Conservation (phyloP, 495 filamentous ascomycete species). For the Diplogelasinospora grovesii region DNA sequence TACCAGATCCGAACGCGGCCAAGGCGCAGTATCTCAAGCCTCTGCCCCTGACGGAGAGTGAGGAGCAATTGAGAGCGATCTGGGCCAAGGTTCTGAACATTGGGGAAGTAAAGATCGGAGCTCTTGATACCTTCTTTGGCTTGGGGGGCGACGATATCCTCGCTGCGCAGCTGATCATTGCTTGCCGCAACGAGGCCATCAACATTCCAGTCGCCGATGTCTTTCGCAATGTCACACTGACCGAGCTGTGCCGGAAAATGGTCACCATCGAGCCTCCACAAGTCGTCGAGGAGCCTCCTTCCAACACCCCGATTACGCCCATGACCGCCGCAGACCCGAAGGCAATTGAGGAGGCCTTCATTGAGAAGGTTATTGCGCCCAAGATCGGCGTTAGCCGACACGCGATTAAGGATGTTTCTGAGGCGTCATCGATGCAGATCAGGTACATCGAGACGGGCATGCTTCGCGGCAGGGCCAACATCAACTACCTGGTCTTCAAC, state of each 20-base stretch:
- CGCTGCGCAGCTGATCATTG: slow-evolving; percentile 32
- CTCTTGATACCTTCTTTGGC: slow-evolving; percentile 37
- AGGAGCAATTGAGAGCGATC: slow-evolving; percentile 36
- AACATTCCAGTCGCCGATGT: slow-evolving; percentile 32
- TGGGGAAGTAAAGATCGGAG: slow-evolving; percentile 30
- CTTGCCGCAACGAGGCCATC: slow-evolving; percentile 32
- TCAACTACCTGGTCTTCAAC: slow-evolving; percentile 40
- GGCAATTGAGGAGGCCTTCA: slow-evolving; percentile 22
- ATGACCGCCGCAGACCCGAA: slow-evolving; percentile 6
- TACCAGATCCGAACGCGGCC: slow-evolving; percentile 26
- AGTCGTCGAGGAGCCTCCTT: slow-evolving; percentile 2
- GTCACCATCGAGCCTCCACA: slow-evolving; percentile 12
- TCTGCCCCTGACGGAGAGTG: slow-evolving; percentile 34
- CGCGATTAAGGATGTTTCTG: slow-evolving; percentile 35
- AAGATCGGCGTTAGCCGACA: slow-evolving; percentile 28
- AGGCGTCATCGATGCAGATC: slow-evolving; percentile 38
- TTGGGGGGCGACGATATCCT: slow-evolving; percentile 39
- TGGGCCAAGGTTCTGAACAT: slow-evolving; percentile 37
- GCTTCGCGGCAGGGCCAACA: slow-evolving; percentile 31
- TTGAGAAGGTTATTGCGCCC: slow-evolving; percentile 27
- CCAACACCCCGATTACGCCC: slow-evolving; percentile 6
- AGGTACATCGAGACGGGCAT: slow-evolving; percentile 41
- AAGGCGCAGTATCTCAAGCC: slow-evolving; percentile 32
- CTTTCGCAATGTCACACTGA: slow-evolving; percentile 28
- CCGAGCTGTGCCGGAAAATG: slow-evolving; percentile 33